phyloP scores from a whole-genome alignment of 495 filamentous ascomycete species.

The Hypoxylon lienhwacheense region DNA sequence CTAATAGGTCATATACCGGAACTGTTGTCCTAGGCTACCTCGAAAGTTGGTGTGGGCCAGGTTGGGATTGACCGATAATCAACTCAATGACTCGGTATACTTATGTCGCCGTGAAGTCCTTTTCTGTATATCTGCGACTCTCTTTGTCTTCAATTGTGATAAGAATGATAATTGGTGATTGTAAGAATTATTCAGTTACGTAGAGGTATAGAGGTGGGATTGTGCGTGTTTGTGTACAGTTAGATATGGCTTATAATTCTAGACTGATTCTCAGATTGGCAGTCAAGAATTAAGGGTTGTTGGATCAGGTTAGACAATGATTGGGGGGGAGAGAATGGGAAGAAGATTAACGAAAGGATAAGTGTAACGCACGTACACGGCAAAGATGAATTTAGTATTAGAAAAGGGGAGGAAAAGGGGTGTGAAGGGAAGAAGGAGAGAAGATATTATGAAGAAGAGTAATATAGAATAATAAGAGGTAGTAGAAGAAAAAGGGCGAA shows the following conservation, averaged over 20 bases:
- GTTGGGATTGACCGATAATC: slow-evolving; percentile 38
- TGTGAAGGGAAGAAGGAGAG: too few species aligned
- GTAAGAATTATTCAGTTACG: too few species aligned
- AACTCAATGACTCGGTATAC: slow-evolving; percentile 40
- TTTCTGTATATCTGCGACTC: too few species aligned
- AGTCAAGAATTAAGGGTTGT: too few species aligned
- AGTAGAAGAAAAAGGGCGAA: slow-evolving; percentile 22
- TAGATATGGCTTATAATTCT: too few species aligned
- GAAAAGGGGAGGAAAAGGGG: neutral
- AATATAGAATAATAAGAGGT: too few species aligned
- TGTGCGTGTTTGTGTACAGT: too few species aligned
- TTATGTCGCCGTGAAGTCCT: too few species aligned
- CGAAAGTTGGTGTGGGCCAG: slow-evolving; percentile 7
- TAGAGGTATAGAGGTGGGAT: too few species aligned
- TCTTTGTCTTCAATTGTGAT: slow-evolving; percentile 1
- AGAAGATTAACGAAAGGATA: neutral
- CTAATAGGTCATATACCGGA: neutral
- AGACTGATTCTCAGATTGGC: too few species aligned
- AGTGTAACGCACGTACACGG: too few species aligned
- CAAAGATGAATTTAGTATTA: slow-evolving; percentile 30
- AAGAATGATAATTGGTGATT: neutral
- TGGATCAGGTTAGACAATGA: neutral
- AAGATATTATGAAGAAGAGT: slow-evolving; percentile 7
- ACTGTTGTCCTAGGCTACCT: slow-evolving; percentile 16
- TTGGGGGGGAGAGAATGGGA: neutral